These are phyloP conservation scores for Phlyctochytrium arcticum DNA, from an alignment of 192 early-diverging fungal species.

Conservation along the genomic window DNA sequence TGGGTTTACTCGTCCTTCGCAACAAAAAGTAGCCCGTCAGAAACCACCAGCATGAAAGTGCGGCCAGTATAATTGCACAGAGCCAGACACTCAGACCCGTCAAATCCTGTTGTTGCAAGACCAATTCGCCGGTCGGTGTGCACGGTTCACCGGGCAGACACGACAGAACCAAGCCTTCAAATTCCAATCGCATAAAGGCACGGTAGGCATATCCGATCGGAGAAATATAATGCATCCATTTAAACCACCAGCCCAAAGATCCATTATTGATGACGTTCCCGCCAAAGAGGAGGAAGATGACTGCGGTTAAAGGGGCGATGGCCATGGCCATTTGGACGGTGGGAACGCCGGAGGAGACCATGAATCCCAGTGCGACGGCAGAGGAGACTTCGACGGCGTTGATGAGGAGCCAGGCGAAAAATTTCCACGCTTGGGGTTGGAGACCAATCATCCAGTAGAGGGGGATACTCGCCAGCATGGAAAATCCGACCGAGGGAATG, in stretches of 20 bases:
- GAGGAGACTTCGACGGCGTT: background rate
- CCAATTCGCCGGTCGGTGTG: background rate
- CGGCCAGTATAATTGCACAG: background rate
- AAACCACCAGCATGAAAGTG: slow-evolving; percentile 7
- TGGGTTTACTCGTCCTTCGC: slow-evolving; percentile 6
- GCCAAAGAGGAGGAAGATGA: slow-evolving; percentile 43
- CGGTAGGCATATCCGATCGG: slow-evolving; percentile 19
- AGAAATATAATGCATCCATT: slow-evolving; percentile 24
- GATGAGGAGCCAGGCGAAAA: slow-evolving; percentile 9
- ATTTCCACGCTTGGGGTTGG: slow-evolving; percentile 3
- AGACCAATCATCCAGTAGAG: slow-evolving; percentile 31
- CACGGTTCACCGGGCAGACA: slow-evolving; percentile 3
- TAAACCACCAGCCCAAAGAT: slow-evolving; percentile 17
- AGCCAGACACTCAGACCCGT: background rate
- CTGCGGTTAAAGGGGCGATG: slow-evolving; percentile 33
- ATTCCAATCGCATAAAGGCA: slow-evolving; percentile 2
- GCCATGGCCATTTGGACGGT: slow-evolving; percentile 37
- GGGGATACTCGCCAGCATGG: background rate
- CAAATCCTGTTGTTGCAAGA: slow-evolving; percentile 5
- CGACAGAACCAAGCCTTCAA: background rate
- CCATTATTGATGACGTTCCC: slow-evolving; percentile 33
- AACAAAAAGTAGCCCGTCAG: slow-evolving; percentile 7
- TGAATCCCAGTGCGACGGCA: slow-evolving; percentile 32
- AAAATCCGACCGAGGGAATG: slow-evolving; percentile 13
- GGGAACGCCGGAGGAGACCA: slow-evolving; percentile 31